Percentiles rank a stretch among this genome's conserved stretches.
These are phyloP conservation scores for Xylariaceae sp. DNA, from an alignment of 2,329 filamentous ascomycete species.

Conservation along the genomic window DNA sequence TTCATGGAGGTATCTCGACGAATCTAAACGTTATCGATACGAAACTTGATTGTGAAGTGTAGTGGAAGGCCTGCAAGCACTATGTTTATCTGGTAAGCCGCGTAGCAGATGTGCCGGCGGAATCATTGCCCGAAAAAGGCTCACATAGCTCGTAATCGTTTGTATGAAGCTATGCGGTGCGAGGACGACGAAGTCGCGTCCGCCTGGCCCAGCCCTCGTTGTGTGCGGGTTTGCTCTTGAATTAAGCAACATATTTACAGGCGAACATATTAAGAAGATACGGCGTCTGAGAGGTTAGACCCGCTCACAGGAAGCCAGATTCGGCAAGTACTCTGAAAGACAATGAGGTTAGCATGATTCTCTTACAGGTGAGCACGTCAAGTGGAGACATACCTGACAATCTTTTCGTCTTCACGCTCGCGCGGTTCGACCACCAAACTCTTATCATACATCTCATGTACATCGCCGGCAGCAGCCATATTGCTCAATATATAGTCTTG, in stretches of 20 bases:
- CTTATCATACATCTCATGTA: conserved; percentile 99
- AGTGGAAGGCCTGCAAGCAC: not conserved
- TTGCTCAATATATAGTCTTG: conserved; percentile 97
- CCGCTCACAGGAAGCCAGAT: conserved; percentile 54
- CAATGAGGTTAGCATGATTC: conserved; percentile 20
- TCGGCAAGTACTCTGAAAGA: conserved; percentile 53
- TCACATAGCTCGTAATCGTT: no score
- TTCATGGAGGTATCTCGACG: no score
- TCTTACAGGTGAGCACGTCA: no score
- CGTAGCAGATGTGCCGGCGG: no score
- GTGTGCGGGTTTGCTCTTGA: conserved; percentile 1
- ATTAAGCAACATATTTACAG: not conserved
- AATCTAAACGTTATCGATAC: not conserved
- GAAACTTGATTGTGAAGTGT: not conserved
- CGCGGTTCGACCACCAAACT: conserved; percentile 89
- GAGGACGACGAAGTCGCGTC: no score
- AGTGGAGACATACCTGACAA: conserved; percentile 94
- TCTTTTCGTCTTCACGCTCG: conserved; percentile 98
- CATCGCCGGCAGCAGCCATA: conserved; percentile 91
- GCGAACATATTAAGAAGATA: not conserved
- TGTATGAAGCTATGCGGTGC: no score
- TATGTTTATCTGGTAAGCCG: no score
- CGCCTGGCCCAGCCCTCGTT: not conserved
- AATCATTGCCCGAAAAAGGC: not conserved
- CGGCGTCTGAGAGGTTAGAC: conserved; percentile 4